phyloP scores from a whole-genome alignment of 1,139 yeast species.

The Geotrichum macrosporum region DNA sequence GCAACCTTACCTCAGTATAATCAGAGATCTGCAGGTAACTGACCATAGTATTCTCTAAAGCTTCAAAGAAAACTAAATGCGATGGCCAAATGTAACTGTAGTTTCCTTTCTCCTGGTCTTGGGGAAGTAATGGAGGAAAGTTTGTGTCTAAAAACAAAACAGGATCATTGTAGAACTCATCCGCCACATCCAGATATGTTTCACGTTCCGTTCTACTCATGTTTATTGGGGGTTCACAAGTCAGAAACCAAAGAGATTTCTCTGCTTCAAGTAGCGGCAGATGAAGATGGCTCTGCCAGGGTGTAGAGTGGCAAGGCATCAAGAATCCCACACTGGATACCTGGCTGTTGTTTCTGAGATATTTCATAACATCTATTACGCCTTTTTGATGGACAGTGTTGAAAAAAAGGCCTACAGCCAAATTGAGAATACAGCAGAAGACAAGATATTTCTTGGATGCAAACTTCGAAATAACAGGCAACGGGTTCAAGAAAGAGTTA shows the following conservation, averaged over 20 bases:
- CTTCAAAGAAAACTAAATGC: conserved; percentile 67
- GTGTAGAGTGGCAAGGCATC: conserved; percentile 97
- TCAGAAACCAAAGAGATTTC: conserved; percentile 63
- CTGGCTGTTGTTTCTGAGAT: conserved; percentile 43
- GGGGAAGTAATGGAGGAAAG: conserved; percentile 38
- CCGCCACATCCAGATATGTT: conserved; percentile 78
- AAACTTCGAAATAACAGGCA: conserved; percentile 24
- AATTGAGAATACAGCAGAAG: conserved; percentile 42
- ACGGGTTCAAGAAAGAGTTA: conserved; percentile 12
- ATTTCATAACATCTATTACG: conserved; percentile 61
- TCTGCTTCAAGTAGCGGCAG: conserved; percentile 38
- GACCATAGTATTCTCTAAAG: conserved; percentile 47
- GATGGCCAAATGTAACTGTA: conserved; percentile 60
- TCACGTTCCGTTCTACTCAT: conserved; percentile 35
- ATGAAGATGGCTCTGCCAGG: conserved; percentile 86
- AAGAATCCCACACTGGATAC: conserved; percentile 62
- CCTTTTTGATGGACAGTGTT: conserved; percentile 78
- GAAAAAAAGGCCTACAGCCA: conserved; percentile 49
- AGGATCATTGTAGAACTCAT: conserved; percentile 70
- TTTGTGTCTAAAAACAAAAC: conserved; percentile 46
- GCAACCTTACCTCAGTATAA: conserved; percentile 43
- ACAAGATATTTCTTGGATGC: conserved; percentile 20
- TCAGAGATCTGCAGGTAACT: conserved; percentile 41
- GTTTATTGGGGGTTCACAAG: conserved; percentile 85
- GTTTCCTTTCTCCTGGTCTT: conserved; percentile 19